Percentiles rank a stretch among this genome's conserved stretches.
Conservation (phyloP, 2,329 filamentous ascomycete genomes). For the Claviceps quebecensis region DNA sequence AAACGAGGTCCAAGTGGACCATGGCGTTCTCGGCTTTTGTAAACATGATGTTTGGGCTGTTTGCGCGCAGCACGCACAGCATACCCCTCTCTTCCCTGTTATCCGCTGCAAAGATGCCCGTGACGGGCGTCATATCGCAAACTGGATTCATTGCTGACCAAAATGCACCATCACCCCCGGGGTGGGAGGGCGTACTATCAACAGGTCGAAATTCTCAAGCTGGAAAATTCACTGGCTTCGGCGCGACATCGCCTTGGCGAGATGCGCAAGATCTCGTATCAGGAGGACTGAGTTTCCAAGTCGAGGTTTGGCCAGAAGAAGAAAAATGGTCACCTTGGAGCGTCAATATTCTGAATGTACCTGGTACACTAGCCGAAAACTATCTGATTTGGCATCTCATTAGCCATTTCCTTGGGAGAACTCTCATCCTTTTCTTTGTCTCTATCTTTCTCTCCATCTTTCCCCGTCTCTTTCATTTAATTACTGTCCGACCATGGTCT, state of each 20-base stretch:
- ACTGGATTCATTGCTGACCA: constrained; percentile 4
- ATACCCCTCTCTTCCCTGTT: not conserved
- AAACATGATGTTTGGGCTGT: not conserved
- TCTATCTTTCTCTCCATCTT: too few species aligned
- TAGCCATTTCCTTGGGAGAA: too few species aligned
- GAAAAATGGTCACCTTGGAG: not conserved
- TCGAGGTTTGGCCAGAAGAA: not conserved
- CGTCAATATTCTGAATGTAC: too few species aligned
- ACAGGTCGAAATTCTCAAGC: constrained; percentile 90
- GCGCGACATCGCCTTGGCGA: constrained; percentile 79
- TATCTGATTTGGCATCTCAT: too few species aligned
- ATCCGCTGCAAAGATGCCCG: not conserved
- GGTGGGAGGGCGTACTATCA: not conserved
- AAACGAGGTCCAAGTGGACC: not conserved
- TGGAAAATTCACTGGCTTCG: constrained; percentile 72
- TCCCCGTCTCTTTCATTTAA: too few species aligned
- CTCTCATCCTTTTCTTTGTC: too few species aligned
- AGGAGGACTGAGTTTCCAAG: constrained; percentile 44
- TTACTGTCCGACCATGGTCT: too few species aligned
- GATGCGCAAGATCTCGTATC: constrained; percentile 96
- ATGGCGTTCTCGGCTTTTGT: not conserved
- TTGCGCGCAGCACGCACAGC: not conserved
- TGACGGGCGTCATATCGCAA: not conserved
- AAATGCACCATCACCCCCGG: not conserved
- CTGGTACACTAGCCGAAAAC: too few species aligned